Percentiles rank a stretch among this genome's conserved stretches.
These are phyloP conservation scores for Eucalyptus lansdowneana DNA, from an alignment of 345 rosid genomes.

Conservation along the genomic window DNA sequence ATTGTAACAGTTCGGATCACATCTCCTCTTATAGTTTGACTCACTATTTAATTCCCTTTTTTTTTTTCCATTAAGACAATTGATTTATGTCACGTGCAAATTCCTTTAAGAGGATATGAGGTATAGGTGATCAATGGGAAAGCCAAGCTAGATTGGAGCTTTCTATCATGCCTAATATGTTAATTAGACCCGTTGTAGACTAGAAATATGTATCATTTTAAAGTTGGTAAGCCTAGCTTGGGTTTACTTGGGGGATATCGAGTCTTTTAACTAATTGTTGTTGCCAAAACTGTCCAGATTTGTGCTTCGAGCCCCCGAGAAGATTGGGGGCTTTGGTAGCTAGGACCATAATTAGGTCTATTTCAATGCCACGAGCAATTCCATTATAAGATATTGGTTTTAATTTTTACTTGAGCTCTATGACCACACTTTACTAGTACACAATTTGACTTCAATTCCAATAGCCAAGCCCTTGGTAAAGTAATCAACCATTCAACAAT, in stretches of 20 bases:
- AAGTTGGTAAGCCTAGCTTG: background rate
- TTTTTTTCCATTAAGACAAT: background rate
- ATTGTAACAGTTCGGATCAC: fast-evolving
- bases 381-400: background rate
- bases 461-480: background rate
- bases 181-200: background rate
- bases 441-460: background rate
- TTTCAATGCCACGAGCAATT: background rate
- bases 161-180: background rate
- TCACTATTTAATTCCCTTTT: fast-evolving
- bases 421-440: background rate
- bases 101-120: too few species aligned
- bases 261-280: background rate
- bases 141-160: background rate
- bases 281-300: background rate
- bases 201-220: background rate
- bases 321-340: background rate
- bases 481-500: background rate
- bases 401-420: background rate
- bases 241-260: background rate
- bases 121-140: background rate
- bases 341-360: background rate
- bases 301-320: fast-evolving
- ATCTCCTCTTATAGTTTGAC: fast-evolving
- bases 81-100: fast-evolving